These are phyloP conservation scores for Flueggea neowawraea DNA, from an alignment of 441 rosid species.

Conservation along the genomic window DNA sequence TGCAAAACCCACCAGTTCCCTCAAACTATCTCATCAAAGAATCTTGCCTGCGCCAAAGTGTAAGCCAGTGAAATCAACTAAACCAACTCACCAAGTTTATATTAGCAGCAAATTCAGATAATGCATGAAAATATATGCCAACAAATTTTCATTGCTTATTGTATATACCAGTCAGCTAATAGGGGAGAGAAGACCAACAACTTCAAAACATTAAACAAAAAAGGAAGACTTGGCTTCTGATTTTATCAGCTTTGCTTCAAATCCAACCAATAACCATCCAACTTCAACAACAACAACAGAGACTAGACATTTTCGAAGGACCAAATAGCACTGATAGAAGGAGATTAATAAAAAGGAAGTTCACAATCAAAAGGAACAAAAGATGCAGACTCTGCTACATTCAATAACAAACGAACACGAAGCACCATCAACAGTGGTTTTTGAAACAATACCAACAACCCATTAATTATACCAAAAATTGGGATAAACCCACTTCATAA, in stretches of 20 bases:
- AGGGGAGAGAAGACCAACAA: slow-evolving; percentile 1
- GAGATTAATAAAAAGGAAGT: slow-evolving; percentile 1
- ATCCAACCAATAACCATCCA: slow-evolving; percentile 34
- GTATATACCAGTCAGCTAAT: neutral
- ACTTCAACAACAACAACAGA: slow-evolving; percentile 31
- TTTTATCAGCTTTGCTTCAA: slow-evolving; percentile 52
- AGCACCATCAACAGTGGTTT: slow-evolving; percentile 2
- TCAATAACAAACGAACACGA: slow-evolving; percentile 8
- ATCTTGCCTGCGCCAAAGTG: slow-evolving; percentile 30
- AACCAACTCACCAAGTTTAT: slow-evolving; percentile 1
- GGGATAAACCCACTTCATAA: slow-evolving; percentile 13
- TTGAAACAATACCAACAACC: slow-evolving; percentile 11
- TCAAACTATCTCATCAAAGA: slow-evolving; percentile 29
- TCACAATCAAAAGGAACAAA: neutral
- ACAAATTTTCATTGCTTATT: slow-evolving; percentile 4
- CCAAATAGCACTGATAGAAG: slow-evolving; percentile 5
- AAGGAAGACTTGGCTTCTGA: slow-evolving; percentile 9
- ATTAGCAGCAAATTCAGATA: slow-evolving; percentile 2
- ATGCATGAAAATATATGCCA: slow-evolving; percentile 8
- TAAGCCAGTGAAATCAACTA: slow-evolving; percentile 6
- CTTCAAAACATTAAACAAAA: slow-evolving; percentile 17
- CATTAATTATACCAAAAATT: slow-evolving; percentile 17
- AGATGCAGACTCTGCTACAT: slow-evolving; percentile 6
- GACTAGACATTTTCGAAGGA: slow-evolving; percentile 6
- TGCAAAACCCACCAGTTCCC: slow-evolving; percentile 7